These are phyloP conservation scores for Grosmannia serpens DNA, from an alignment of 2,329 filamentous ascomycete genomes.

Conservation along the genomic window DNA sequence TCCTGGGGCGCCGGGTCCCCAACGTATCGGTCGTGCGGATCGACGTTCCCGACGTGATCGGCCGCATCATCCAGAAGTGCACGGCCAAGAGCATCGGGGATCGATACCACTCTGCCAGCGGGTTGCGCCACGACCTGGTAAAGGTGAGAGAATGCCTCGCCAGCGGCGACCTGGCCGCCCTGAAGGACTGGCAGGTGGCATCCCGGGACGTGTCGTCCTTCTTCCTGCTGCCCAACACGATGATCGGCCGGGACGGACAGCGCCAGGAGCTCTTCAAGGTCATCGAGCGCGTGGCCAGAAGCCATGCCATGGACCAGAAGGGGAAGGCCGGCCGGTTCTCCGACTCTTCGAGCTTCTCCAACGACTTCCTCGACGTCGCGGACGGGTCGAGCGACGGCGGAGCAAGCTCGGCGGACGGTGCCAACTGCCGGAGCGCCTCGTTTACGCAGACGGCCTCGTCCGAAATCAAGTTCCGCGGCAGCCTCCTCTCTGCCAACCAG, in stretches of 20 bases:
- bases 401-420: constrained; percentile 44
- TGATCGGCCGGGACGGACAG: constrained; percentile 71
- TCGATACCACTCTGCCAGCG: constrained; percentile 80
- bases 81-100: constrained; percentile 81
- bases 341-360: constrained; percentile 42
- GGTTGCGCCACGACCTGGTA: constrained; percentile 69
- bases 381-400: constrained; percentile 47
- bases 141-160: constrained; percentile 63
- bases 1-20: constrained; percentile 68
- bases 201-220: constrained; percentile 86
- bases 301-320: constrained; percentile 39
- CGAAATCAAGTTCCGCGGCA: constrained; percentile 28
- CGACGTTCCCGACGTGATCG: constrained; percentile 75
- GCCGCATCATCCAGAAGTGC: constrained; percentile 80
- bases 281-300: constrained; percentile 64
- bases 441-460: constrained; percentile 33
- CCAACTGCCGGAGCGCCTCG: constrained; percentile 35
- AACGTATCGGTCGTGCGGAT: constrained; percentile 65
- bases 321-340: constrained; percentile 34
- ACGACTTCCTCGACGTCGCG: constrained; percentile 33
- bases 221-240: constrained; percentile 70
- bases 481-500: constrained; percentile 27
- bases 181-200: constrained; percentile 65
- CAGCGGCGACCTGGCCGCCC: constrained; percentile 58
- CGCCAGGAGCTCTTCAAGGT: constrained; percentile 57